phyloP scores from a whole-genome alignment of 805 yeast species.

The Wickerhamiella sergipiensis region DNA sequence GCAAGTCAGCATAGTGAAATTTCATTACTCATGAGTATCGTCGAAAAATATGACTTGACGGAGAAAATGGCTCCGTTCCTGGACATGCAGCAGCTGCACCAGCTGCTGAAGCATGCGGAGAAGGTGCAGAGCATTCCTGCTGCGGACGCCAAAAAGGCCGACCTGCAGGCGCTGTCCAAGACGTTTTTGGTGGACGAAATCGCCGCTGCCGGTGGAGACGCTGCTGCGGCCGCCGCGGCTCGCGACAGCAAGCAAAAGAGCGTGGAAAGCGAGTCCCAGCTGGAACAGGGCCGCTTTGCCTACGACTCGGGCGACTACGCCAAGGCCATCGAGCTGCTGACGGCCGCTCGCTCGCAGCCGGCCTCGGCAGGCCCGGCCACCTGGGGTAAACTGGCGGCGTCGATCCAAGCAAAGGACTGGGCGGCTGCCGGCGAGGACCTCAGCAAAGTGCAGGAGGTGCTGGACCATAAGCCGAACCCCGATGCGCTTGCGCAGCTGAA shows the following conservation, averaged over 20 bases:
- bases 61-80: conserved; percentile 41
- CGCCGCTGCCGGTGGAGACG: conserved; percentile 22
- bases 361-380: conserved; percentile 5
- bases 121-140: conserved; percentile 22
- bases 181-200: conserved; percentile 6
- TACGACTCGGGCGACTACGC: conserved; percentile 32
- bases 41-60: conserved; percentile 36
- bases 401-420: conserved; percentile 41
- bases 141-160: conserved; percentile 29
- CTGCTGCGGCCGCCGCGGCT: conserved; percentile 14
- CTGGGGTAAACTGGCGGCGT: conserved; percentile 58
- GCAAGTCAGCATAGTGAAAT: not conserved
- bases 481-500: conserved; percentile 47
- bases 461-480: conserved; percentile 40
- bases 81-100: conserved; percentile 47
- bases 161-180: conserved; percentile 2
- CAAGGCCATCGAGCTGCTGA: conserved; percentile 15
- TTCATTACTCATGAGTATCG: not conserved
- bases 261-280: not conserved
- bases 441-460: conserved; percentile 39
- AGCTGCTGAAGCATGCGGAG: conserved; percentile 36
- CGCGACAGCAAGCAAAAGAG: not conserved
- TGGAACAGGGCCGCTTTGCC: conserved; percentile 28
- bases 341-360: conserved; percentile 33
- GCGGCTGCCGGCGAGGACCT: conserved; percentile 41